A percentile compares a stretch with the other conserved stretches of the same genome.
Conservation (phyloP, 2,329 filamentous ascomycete genomes). For the Phyllosticta paracitricarpa region DNA sequence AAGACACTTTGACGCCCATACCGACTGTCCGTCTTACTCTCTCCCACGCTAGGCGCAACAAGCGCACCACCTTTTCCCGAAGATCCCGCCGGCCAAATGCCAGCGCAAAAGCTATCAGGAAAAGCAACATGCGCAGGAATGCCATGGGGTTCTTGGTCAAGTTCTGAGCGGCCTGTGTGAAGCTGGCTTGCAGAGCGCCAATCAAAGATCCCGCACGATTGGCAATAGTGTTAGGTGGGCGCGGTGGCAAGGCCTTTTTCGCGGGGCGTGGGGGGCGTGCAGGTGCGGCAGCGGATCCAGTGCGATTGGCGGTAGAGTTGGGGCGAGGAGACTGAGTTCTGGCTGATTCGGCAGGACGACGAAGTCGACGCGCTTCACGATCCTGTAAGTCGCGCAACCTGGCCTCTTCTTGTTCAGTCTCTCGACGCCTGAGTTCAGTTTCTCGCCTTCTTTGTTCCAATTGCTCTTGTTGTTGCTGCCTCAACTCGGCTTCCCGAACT, state of each 20-base stretch:
- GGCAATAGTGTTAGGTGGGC: slow-evolving; percentile 23
- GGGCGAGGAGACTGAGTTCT: slow-evolving; percentile 20
- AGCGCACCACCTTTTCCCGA: slow-evolving; percentile 60
- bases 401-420: slow-evolving; percentile 35
- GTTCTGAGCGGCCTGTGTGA: slow-evolving; percentile 41
- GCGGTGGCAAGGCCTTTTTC: slow-evolving; percentile 21
- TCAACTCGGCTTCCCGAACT: slow-evolving; percentile 49
- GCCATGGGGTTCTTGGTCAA: slow-evolving; percentile 47
- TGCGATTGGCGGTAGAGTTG: slow-evolving; percentile 15
- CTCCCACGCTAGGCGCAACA: slow-evolving; percentile 62
- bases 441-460: slow-evolving; percentile 40
- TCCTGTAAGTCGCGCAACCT: slow-evolving; percentile 29
- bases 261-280: slow-evolving; percentile 17
- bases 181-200: slow-evolving; percentile 36
- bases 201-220: slow-evolving; percentile 3
- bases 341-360: slow-evolving; percentile 17
- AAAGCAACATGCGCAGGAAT: slow-evolving; percentile 57
- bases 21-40: slow-evolving; percentile 78
- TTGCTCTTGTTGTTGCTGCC: slow-evolving; percentile 51
- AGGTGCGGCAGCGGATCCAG: slow-evolving; percentile 13
- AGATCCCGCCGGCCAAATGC: slow-evolving; percentile 67
- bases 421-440: slow-evolving; percentile 22
- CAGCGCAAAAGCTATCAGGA: slow-evolving; percentile 67
- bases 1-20: slow-evolving; percentile 96
- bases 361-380: slow-evolving; percentile 17